Evolutionary conservation across 257 asterid genomes (phyloP).

Genomic region (Mentha longifolia): DNA sequence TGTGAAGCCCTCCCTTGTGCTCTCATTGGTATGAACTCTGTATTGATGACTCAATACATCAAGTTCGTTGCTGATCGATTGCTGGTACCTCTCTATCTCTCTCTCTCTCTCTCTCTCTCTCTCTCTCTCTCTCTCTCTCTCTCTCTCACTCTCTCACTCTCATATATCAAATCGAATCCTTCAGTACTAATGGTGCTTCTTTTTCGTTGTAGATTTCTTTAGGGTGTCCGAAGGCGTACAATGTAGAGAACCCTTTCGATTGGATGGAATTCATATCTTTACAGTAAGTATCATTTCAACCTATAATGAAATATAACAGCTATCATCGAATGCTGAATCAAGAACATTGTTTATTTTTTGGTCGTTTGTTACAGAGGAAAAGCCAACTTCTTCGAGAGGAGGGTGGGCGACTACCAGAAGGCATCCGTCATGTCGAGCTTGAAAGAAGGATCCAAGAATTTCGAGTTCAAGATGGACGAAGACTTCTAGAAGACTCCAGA

Average conservation of each 20-base stretch:
- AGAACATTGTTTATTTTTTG: neutral
- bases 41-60: slow-evolving; percentile 68
- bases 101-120: neutral
- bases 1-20: slow-evolving; percentile 91
- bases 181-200: neutral
- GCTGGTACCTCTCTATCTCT: slow-evolving; percentile 47
- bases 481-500: slow-evolving; percentile 54
- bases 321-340: neutral
- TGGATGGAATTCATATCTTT: slow-evolving; percentile 88
- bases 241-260: slow-evolving; percentile 74
- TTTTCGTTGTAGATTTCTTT: slow-evolving; percentile 56
- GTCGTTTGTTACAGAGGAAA: slow-evolving; percentile 54
- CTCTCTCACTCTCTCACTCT: no score
- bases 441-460: slow-evolving; percentile 55
- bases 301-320: neutral
- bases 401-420: slow-evolving; percentile 82
- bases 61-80: slow-evolving; percentile 77
- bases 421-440: slow-evolving; percentile 79
- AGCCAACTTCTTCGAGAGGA: slow-evolving; percentile 76
- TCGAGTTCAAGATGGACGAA: slow-evolving; percentile 64
- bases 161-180: neutral
- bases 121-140: slow-evolving; percentile 9
- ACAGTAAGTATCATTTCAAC: slow-evolving; percentile 53
- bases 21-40: slow-evolving; percentile 75
- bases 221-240: slow-evolving; percentile 60